A percentile compares a stretch with the other conserved stretches of the same genome.
Evolutionary conservation across 148 eudicot genomes (phyloP).

Genomic region (Cornus controversa): DNA sequence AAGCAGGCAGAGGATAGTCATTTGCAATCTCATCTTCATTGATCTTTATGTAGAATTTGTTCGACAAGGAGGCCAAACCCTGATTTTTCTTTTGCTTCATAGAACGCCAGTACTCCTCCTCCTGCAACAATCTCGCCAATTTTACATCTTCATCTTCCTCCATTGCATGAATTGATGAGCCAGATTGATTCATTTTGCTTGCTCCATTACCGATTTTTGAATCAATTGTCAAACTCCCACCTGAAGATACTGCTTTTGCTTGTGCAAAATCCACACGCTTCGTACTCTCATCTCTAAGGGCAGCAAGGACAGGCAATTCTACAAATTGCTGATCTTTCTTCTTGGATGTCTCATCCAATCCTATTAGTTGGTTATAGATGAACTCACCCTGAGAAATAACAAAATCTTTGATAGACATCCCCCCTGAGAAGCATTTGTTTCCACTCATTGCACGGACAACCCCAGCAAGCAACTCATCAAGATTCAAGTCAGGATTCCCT

Average conservation of each 20-base stretch:
- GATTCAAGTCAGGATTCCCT: conserved; percentile 63
- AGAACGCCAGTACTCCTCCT: conserved; percentile 80
- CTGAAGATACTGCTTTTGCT: conserved; percentile 18
- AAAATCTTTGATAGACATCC: conserved; percentile 72
- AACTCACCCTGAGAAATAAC: conserved; percentile 85
- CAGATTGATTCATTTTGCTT: conserved; percentile 19
- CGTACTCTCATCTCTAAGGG: conserved; percentile 69
- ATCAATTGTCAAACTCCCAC: conserved; percentile 40
- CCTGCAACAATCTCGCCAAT: conserved; percentile 77
- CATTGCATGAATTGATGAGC: conserved; percentile 19
- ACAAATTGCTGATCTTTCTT: conserved; percentile 50
- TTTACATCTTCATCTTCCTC: conserved; percentile 71
- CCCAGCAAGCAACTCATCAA: conserved; percentile 85
- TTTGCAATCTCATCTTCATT: conserved; percentile 97
- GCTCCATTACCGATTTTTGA: conserved; percentile 40
- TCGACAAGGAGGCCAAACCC: conserved; percentile 44
- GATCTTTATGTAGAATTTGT: conserved; percentile 78
- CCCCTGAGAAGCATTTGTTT: conserved; percentile 64
- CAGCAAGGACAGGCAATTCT: conserved; percentile 64
- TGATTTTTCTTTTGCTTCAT: conserved; percentile 65
- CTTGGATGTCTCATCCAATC: conserved; percentile 77
- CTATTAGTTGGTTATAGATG: conserved; percentile 84
- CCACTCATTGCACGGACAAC: conserved; percentile 79
- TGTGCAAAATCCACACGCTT: conserved; percentile 29
- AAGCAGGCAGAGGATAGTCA: conserved; percentile 93